Base-by-base conservation (phyloP, 495 filamentous ascomycete genomes). In the Penicillium macrosclerotiorum region DNA sequence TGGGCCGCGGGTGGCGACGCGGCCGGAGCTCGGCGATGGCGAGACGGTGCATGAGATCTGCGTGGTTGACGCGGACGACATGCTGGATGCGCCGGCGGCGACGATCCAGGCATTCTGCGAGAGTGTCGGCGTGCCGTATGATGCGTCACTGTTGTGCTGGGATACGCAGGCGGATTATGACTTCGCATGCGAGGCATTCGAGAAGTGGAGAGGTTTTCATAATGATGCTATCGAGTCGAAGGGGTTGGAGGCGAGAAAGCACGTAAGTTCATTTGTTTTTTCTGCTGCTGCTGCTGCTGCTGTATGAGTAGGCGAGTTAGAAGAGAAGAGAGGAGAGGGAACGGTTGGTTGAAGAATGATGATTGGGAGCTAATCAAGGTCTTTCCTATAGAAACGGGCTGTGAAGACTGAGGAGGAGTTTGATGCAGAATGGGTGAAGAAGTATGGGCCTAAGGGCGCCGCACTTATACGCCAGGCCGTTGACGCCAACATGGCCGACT, bases 151-250 rank as follows among this genome's bases (percentile, higher is more conserved):
- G 90, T 74, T 98, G 43, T 69, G 67, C 17, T 98, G 93, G 93
- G 83, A 86, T 30, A 81, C 79, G 23, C 81, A 82, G 50, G 81
- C 81, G 38, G 81, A 84, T 33, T 81, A 92, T 45, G 41, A 67
- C 37, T 57, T 69, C 40, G 90, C 87, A 0, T 72, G 69, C 41
- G 75, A 78, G 42, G 77, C 77, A 14, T 98, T 98, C 69, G 88
- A 88, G 69, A 98, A 98, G 71, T 98, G 93, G 93, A 82, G 81
- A 43, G 93, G 91, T 0, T 98, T 96, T 64, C 93, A 97, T 59
- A 86, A 97, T 39, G 92, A 96, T 73, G 93, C 89, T 13, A 86
- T 97, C 49, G 70, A 84, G 39, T 91, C 85, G 49, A 84, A 73
- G 37, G 81, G 79, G 31, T 65, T 98, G 52, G 84, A 81, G 54